Base-by-base conservation (phyloP, 495 filamentous ascomycete species). In the Penicillium coprophilum region DNA sequence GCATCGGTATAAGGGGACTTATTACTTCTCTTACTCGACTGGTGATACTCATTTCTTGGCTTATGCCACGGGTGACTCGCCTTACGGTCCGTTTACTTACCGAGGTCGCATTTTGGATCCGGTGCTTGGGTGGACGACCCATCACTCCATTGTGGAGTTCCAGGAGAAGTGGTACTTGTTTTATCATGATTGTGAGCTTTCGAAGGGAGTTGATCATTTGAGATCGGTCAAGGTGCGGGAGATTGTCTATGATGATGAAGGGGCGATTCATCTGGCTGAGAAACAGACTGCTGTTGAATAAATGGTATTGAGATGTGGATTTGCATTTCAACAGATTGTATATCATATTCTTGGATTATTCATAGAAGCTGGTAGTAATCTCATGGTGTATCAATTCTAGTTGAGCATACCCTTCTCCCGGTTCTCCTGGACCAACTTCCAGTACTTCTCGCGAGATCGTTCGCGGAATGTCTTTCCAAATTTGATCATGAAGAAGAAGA, bases 11-110 rank as follows among this genome's bases (percentile, higher is more conserved):
- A 73, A 77, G 3, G 85, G 77, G 5, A 78, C 66, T 53, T 91
- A 90, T 70, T 91, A 91, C 69, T 89, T 90, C 66, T 82, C 78
- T 36, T 89, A 90, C 72, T 88, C 85, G 58, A 90, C 87, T 12
- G 87, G 87, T 36, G 87, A 90, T 68, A 85, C 86, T 53, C 87
- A 89, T 67, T 87, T 74, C 61, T 70, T 90, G n/a, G 80, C 66
- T 51, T 89, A 89, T 69, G 87, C 85, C 5, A 77, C 72, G 24
- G 81, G 86, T 3, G 68, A 77, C 6, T 81, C 66, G 59, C 86
- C 87, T 8, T 69, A 82, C 21, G 87, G 87, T 2, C 87, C 87
- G 13, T 91, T 90, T 61, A 85, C 80, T 15, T 91, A 89, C 53
- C 78, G 76, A 7, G 87, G 87, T 2, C 69, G 82, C 36, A 86